Evolutionary conservation across 495 filamentous ascomycete species (phyloP).

Genomic region (Penicilliopsis zonata): DNA sequence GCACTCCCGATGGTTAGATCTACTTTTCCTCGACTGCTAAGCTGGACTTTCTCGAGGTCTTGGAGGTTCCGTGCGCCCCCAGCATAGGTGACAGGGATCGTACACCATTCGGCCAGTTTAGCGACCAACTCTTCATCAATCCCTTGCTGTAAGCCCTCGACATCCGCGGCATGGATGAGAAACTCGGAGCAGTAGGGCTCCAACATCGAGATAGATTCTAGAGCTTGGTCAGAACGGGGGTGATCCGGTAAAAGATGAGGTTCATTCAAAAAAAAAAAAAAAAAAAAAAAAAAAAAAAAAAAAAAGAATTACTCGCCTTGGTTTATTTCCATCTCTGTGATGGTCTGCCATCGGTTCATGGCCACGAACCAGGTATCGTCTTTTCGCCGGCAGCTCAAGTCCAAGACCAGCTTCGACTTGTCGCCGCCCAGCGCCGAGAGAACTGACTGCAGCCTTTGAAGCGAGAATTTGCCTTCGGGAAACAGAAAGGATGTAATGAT

Average conservation of each 20-base stretch:
- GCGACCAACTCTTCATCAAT: constrained; percentile 78
- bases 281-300: background rate
- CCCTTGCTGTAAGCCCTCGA: constrained; percentile 82
- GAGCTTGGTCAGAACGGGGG: constrained; percentile 5
- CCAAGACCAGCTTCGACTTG: constrained; percentile 77
- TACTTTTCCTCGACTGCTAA: constrained; percentile 64
- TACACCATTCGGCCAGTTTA: constrained; percentile 70
- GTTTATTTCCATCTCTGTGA: constrained; percentile 90
- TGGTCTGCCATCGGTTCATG: constrained; percentile 96
- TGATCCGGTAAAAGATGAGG: too few species aligned
- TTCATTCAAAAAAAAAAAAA: constrained; percentile 1
- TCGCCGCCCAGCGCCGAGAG: constrained; percentile 59
- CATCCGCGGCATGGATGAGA: constrained; percentile 96
- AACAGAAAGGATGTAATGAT: constrained; percentile 85
- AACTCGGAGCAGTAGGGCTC: constrained; percentile 93
- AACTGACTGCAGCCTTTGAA: constrained; percentile 57
- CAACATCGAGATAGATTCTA: constrained; percentile 66
- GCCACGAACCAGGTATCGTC: constrained; percentile 80
- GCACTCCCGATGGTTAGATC: constrained; percentile 96
- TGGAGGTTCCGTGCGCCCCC: constrained; percentile 73
- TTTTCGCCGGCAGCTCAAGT: constrained; percentile 74
- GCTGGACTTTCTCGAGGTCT: constrained; percentile 70
- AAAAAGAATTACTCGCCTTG: constrained; percentile 40
- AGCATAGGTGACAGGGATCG: constrained; percentile 88
- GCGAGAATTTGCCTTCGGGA: constrained; percentile 68